A percentile compares a stretch with the other conserved stretches of the same genome.
phyloP scores from a whole-genome alignment of 169 alveolate species.

The Fabrea salina region DNA sequence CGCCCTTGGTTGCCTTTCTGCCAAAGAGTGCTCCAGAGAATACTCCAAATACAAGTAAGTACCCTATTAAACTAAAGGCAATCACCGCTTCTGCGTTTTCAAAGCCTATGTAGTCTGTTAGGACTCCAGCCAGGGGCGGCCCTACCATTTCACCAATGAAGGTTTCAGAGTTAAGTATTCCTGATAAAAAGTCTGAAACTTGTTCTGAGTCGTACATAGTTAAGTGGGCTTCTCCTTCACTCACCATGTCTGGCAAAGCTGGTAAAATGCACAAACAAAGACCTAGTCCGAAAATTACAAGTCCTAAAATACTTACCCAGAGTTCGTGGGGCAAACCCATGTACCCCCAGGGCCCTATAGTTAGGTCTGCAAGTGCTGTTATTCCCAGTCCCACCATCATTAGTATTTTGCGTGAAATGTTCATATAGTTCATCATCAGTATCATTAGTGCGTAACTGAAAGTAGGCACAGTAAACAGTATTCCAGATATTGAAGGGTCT shows the following conservation, averaged over 20 bases:
- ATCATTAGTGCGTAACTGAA: neutral
- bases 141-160: slow-evolving; percentile 9
- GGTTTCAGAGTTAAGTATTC: neutral
- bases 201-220: neutral
- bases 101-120: slow-evolving; percentile 14
- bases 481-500: neutral
- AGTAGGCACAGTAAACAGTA: slow-evolving; percentile 8
- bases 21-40: too few relatives aligned
- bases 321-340: neutral
- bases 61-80: neutral
- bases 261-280: neutral
- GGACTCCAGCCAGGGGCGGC: slow-evolving; percentile 3
- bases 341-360: slow-evolving; percentile 15
- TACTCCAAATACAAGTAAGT: too few relatives aligned
- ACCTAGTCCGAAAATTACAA: slow-evolving; percentile 1
- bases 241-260: slow-evolving; percentile 9
- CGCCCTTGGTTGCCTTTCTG: too few relatives aligned
- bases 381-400: neutral
- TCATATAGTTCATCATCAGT: neutral
- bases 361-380: neutral
- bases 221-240: neutral
- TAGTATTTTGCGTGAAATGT: neutral
- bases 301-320: neutral
- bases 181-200: slow-evolving; percentile 24
- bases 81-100: neutral